phyloP scores from a whole-genome alignment of 805 yeast species.

The Saccharomyces kudriavzevii region DNA sequence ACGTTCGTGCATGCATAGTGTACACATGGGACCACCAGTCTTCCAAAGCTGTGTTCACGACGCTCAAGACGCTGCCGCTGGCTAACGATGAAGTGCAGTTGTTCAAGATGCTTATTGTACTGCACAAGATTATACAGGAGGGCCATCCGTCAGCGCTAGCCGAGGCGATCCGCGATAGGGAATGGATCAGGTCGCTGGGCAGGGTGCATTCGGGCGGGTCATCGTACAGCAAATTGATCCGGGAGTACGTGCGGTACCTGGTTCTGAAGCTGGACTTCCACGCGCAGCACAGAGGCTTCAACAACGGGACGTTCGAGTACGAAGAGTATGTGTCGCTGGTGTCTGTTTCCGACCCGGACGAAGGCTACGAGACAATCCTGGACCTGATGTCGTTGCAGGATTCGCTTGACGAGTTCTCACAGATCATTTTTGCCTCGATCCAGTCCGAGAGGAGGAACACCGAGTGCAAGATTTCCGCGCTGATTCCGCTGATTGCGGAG shows the following conservation, averaged over 20 bases:
- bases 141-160: slow-evolving; percentile 83
- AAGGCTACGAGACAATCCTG: slow-evolving; percentile 83
- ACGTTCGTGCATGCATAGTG: slow-evolving; percentile 90
- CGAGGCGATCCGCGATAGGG: slow-evolving; percentile 72
- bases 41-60: slow-evolving; percentile 77
- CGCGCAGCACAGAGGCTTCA: slow-evolving; percentile 71
- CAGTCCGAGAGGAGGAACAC: slow-evolving; percentile 41
- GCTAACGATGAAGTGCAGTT: slow-evolving; percentile 71
- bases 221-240: slow-evolving; percentile 63
- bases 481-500: slow-evolving; percentile 86
- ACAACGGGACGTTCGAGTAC: slow-evolving; percentile 88
- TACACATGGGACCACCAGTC: slow-evolving; percentile 94
- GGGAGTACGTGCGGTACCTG: slow-evolving; percentile 65
- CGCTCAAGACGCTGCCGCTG: slow-evolving; percentile 68
- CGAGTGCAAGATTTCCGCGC: slow-evolving; percentile 76
- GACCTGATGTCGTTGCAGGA: slow-evolving; percentile 86
- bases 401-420: slow-evolving; percentile 67
- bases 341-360: slow-evolving; percentile 87
- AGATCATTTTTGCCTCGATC: slow-evolving; percentile 64
- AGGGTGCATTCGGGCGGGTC: slow-evolving; percentile 41
- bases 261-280: slow-evolving; percentile 75
- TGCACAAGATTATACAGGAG: slow-evolving; percentile 92
- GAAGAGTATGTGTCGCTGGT: slow-evolving; percentile 87
- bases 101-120: slow-evolving; percentile 75
- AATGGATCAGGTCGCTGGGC: slow-evolving; percentile 69